Percentiles rank a stretch among this genome's conserved stretches.
Conservation (phyloP, 768 basidiomycete genomes). For the Pleurotus djamor region DNA sequence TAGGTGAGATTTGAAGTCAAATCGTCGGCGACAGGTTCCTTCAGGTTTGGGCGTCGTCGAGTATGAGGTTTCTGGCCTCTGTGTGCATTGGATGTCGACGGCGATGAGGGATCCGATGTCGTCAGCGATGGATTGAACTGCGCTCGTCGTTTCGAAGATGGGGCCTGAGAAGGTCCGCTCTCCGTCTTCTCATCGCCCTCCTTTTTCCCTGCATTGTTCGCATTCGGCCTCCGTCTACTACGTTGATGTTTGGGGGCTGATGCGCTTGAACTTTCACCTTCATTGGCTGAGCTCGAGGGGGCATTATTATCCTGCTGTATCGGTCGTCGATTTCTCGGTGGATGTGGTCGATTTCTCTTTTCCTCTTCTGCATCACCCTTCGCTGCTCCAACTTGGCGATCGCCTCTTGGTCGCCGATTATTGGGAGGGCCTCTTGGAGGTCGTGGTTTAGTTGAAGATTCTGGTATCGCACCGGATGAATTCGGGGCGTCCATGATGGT, state of each 20-base stretch:
- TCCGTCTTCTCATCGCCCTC: neutral
- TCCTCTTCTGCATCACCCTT: neutral
- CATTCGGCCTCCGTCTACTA: neutral
- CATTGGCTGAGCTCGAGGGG: neutral
- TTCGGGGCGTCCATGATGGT: neutral
- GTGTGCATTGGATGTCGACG: neutral
- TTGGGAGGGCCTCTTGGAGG: neutral
- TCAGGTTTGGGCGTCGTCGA: conserved; percentile 9
- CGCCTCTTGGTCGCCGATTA: neutral
- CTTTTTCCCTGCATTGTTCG: neutral
- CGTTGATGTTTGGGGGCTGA: neutral
- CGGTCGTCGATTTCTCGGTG: neutral
- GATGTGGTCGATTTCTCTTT: neutral
- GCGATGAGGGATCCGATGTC: neutral
- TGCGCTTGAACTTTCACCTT: neutral
- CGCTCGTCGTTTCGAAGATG: neutral
- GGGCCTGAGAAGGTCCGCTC: too few relatives aligned
- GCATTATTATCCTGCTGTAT: neutral
- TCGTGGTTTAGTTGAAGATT: neutral
- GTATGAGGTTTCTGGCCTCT: neutral
- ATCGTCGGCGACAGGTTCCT: conserved; percentile 49
- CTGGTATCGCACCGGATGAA: neutral
- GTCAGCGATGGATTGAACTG: conserved; percentile 2
- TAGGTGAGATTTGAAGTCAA: conserved; percentile 73
- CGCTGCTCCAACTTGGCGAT: neutral